Evolutionary conservation across 139 green algal species (phyloP), one percentile per base, ranked within the genome.

Genomic region (Chlamydomonas schloesseri): DNA sequence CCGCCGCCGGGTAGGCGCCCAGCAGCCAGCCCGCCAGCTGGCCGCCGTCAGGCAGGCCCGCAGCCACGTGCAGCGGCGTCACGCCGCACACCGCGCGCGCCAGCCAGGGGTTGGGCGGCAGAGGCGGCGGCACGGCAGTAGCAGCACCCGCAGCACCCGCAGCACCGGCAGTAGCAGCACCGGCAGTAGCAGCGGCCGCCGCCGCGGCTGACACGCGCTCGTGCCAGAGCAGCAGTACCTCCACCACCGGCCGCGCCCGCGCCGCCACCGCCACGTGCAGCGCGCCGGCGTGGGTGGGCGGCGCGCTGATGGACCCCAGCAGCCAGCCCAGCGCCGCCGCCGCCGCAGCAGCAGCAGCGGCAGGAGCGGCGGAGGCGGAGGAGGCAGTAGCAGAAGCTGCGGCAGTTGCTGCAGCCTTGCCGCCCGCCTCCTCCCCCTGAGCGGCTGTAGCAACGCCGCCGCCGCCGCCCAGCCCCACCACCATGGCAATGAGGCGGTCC

Each of bases 31-130:
- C 62, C 62, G 77, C 77, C 77, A 84, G 65, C 29, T n/a, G 29
- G n/a, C 77, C 77, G 77, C 77, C 77, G 47, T 84, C 77, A 20
- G 42, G n/a, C 37, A 84, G 70, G 15, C 57, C 60, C 13, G 77
- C 77, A 21, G 77, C 77, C 21, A 84, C 77, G 77, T 84, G 77
- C 13, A 84, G 77, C 8, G 77, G 77, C 29, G 77, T 84, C 15
- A 84, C 46, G 36, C 77, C 77, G 62, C 42, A 64, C 0, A 29
- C 15, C 42, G 77, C 62, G 31, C 77, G 77, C 17, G 29, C 31
- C 21, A 65, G 10, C 77, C 77, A 84, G 24, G 62, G 76, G 42
- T 62, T 62, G 76, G 26, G 26, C 34, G 60, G n/a, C n/a, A n/a
- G n/a, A n/a, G n/a, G n/a, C n/a, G n/a, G n/a, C n/a, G n/a, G n/a